Evolutionary conservation across 129 eudicot species (phyloP), one percentile per base, ranked within the genome.

Genomic region (Rutidosis leptorrhynchoides): DNA sequence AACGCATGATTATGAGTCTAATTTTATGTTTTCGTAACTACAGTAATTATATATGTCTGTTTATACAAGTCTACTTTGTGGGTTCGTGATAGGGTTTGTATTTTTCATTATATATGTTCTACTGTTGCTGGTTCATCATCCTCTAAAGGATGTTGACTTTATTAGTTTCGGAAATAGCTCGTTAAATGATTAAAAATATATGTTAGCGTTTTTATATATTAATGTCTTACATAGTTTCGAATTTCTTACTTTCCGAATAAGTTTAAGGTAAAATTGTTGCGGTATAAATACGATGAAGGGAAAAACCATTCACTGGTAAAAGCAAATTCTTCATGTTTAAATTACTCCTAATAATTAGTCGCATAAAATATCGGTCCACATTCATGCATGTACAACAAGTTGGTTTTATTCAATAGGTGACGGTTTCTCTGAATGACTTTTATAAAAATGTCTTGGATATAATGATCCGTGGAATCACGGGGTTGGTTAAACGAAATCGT

Each of bases 1-100:
- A 40, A 27, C 58, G 46, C 25, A 51, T 2, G 2, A 25, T 23
- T 37, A 8, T 1, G 40, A 42, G 57, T 69, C 35, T 21, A 58
- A 46, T 26, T 19, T 58, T 19, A 57, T 58, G 56, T 40, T 56
- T 49, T 3, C 3, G 1, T 58, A 12, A 33, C 6, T 43, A 53
- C n/a, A n/a, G n/a, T n/a, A 35, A 35, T 15, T 37, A 10, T 29
- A 29, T 4, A 29, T 37, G 43, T 37, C 43, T 26, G 74, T 58
- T 43, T 28, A 66, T 49, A 17, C 30, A 4, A 26, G 19, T 55
- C 1, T 42, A 40, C 58, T 42, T 26, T 37, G 65, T 23, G 74
- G 26, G 65, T 35, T 56, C 17, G 30, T 26, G 74, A 32, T 33
- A 68, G 33, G 73, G 51, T 68, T 67, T 32, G 24, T 21, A 26